Conservation (phyloP, 1,139 yeast species). For the Candida sanyaensis region DNA sequence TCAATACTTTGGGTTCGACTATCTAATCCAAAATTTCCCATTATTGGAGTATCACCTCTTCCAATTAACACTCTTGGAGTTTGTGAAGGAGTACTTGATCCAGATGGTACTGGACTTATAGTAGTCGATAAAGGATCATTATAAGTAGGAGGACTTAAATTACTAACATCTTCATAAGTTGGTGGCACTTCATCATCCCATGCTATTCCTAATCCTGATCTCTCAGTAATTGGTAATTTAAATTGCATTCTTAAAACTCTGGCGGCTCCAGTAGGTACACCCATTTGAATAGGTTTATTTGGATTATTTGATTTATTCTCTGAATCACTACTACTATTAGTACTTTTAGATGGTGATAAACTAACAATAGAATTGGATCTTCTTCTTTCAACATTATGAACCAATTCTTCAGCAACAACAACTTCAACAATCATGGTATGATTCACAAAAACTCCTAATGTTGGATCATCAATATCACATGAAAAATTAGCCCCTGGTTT, state of each 20-base stretch:
- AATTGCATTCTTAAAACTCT: conserved; percentile 94
- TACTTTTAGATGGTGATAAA: conserved; percentile 27
- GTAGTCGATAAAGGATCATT: conserved; percentile 31
- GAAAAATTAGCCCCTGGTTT: conserved; percentile 60
- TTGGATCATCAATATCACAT: conserved; percentile 83
- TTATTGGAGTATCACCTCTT: conserved; percentile 42
- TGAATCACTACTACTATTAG: conserved; percentile 1
- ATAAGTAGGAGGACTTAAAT: conserved; percentile 86
- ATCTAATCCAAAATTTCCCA: conserved; percentile 23
- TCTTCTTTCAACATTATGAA: conserved; percentile 35
- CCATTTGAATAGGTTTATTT: conserved; percentile 9
- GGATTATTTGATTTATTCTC: conserved; percentile 4
- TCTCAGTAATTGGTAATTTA: conserved; percentile 73
- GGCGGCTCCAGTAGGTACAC: conserved; percentile 93
- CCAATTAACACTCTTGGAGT: conserved; percentile 49
- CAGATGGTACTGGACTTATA: conserved; percentile 10
- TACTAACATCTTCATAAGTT: conserved; percentile 79
- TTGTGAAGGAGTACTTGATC: conserved; percentile 11
- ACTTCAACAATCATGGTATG: conserved; percentile 83
- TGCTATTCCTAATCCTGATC: conserved; percentile 93
- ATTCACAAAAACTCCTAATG: conserved; percentile 70
- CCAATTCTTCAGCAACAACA: conserved; percentile 88
- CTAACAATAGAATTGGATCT: conserved; percentile 17
- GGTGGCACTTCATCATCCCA: conserved; percentile 99
- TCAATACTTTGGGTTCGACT: conserved; percentile 24